Percentiles rank a stretch among this genome's conserved stretches.
Evolutionary conservation across 2,329 filamentous ascomycete genomes (phyloP).

Genomic region (Diaporthe citri): DNA sequence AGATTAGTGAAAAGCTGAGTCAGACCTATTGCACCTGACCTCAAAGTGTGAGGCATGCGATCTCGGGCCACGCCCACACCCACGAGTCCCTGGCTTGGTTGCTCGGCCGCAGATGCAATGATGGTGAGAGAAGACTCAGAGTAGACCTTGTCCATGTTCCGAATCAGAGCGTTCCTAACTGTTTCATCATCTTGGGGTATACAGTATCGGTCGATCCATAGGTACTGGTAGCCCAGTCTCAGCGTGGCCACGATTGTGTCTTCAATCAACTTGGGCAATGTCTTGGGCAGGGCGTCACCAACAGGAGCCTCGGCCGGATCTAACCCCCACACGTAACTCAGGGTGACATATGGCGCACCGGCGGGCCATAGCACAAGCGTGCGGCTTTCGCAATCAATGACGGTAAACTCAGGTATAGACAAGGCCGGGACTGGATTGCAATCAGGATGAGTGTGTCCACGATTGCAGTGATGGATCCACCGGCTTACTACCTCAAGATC

Average conservation of each 20-base stretch:
- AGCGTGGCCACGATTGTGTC: slow-evolving; percentile 42
- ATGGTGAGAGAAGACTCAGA: slow-evolving; percentile 52
- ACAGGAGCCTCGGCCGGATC: background rate
- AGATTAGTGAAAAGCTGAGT: slow-evolving; percentile 20
- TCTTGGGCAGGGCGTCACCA: background rate
- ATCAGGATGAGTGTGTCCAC: slow-evolving; percentile 30
- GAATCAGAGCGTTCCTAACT: slow-evolving; percentile 47
- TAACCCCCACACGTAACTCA: slow-evolving; percentile 35
- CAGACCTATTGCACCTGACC: slow-evolving; percentile 44
- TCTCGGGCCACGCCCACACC: slow-evolving; percentile 44
- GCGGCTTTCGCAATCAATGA: slow-evolving; percentile 31
- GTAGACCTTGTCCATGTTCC: slow-evolving; percentile 55
- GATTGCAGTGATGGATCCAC: slow-evolving; percentile 27
- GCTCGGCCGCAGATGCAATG: slow-evolving; percentile 53
- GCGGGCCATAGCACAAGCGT: background rate
- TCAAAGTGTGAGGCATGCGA: slow-evolving; percentile 9
- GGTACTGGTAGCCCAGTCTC: slow-evolving; percentile 50
- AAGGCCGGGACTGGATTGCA: background rate
- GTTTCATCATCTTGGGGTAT: slow-evolving; percentile 46
- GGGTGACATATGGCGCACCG: slow-evolving; percentile 9
- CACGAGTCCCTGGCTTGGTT: slow-evolving; percentile 51
- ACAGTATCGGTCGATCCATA: slow-evolving; percentile 56
- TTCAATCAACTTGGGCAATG: slow-evolving; percentile 26
- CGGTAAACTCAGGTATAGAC: background rate
- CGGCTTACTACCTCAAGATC: slow-evolving; percentile 13